Evolutionary conservation across 345 rosid species (phyloP).

Genomic region (Mangifera indica): DNA sequence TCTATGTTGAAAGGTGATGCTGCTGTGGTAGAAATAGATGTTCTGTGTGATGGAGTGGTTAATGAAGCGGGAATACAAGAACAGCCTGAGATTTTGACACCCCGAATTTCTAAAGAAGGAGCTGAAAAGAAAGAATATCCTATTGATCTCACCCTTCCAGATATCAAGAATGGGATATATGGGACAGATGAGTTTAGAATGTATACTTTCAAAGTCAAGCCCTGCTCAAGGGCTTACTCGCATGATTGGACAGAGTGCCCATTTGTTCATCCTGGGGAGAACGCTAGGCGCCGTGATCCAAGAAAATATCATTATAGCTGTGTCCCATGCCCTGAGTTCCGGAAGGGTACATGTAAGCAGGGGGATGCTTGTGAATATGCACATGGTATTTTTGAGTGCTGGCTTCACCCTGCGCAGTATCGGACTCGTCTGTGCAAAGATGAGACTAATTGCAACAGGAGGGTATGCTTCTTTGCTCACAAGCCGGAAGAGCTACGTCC

Average conservation of each 20-base stretch:
- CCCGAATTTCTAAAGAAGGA: conserved; percentile 38
- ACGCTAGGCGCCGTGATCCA: conserved; percentile 92
- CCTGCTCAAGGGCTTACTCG: conserved; percentile 93
- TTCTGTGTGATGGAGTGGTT: conserved; percentile 27
- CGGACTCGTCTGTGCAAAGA: conserved; percentile 87
- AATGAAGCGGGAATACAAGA: conserved; percentile 34
- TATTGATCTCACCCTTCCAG: conserved; percentile 75
- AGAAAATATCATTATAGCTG: conserved; percentile 86
- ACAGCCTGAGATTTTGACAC: conserved; percentile 37
- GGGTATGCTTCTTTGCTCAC: conserved; percentile 98
- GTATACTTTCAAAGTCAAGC: conserved; percentile 87
- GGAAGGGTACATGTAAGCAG: conserved; percentile 82
- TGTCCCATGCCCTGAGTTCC: conserved; percentile 93
- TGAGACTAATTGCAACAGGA: conserved; percentile 63
- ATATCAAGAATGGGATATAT: conserved; percentile 77
- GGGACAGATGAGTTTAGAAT: conserved; percentile 92
- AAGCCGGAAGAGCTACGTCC: conserved; percentile 84
- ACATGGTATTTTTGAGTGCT: conserved; percentile 88
- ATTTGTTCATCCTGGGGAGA: conserved; percentile 95
- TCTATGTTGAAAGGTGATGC: conserved; percentile 42
- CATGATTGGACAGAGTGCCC: conserved; percentile 99
- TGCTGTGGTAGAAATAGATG: conserved; percentile 27
- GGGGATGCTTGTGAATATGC: conserved; percentile 90
- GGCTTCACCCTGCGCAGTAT: conserved; percentile 99
- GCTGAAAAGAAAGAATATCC: conserved; percentile 86